Conservation (phyloP, 176 grass and related monocot species). For the Musa itinerans region DNA sequence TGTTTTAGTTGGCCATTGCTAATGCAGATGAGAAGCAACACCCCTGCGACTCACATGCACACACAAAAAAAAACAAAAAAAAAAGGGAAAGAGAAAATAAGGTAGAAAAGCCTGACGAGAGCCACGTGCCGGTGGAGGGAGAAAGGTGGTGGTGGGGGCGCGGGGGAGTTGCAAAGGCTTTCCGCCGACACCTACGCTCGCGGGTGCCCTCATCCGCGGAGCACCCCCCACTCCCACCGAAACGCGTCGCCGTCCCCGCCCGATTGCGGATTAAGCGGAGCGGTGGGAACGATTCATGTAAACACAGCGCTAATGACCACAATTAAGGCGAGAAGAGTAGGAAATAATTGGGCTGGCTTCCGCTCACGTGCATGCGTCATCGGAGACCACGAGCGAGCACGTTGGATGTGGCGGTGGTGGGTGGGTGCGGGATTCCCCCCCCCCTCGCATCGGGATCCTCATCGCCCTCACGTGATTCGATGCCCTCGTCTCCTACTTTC, state of each 20-base stretch:
- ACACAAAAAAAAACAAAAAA: not conserved
- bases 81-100: not conserved
- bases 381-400: conserved; percentile 48
- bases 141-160: too few relatives aligned
- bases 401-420: conserved; percentile 36
- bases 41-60: too few relatives aligned
- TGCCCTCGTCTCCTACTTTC: conserved; percentile 11
- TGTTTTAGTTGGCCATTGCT: too few relatives aligned
- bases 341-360: not conserved
- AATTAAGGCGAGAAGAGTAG: not conserved
- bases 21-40: too few relatives aligned
- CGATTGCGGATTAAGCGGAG: too few relatives aligned
- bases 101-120: not conserved
- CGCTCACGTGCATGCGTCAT: conserved; percentile 45
- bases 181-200: not conserved
- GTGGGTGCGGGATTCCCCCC: conserved; percentile 3
- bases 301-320: not conserved
- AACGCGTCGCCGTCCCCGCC: too few relatives aligned
- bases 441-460: conserved; percentile 59
- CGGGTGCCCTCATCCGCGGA: not conserved
- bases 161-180: too few relatives aligned
- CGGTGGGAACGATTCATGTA: too few relatives aligned
- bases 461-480: conserved; percentile 83
- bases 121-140: not conserved
- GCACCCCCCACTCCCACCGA: too few relatives aligned